Conservation (phyloP, 163 green algal genomes). For the Scenedesmus sp. region DNA sequence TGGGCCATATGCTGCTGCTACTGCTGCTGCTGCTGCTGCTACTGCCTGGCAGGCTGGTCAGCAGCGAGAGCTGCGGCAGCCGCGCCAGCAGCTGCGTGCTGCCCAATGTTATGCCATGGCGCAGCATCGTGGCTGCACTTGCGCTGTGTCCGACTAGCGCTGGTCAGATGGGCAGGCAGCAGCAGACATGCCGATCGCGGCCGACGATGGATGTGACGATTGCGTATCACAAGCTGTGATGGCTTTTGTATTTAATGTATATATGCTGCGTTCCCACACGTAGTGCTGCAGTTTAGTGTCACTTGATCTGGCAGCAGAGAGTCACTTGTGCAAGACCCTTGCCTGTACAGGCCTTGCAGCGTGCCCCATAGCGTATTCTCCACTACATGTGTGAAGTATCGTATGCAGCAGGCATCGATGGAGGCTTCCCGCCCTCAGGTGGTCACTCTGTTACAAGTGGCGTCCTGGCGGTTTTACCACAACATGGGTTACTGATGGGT, state of each 20-base stretch:
- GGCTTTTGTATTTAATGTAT: background rate
- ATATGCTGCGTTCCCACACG: background rate
- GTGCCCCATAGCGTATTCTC: background rate
- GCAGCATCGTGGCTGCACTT: background rate
- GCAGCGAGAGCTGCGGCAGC: constrained; percentile 1
- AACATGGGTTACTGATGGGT: background rate
- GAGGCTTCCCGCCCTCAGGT: background rate
- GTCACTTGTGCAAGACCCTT: background rate
- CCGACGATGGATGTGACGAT: background rate
- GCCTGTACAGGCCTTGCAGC: background rate
- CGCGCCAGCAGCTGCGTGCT: constrained; percentile 11
- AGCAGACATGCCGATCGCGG: constrained; percentile 3
- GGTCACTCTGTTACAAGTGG: background rate
- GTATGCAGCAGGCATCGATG: background rate
- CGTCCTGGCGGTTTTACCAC: too few species aligned
- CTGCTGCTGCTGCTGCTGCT: background rate
- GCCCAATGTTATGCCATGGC: background rate
- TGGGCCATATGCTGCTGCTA: background rate
- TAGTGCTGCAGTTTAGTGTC: background rate
- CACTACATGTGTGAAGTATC: background rate
- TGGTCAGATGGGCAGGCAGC: background rate
- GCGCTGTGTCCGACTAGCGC: background rate
- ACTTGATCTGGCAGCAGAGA: constrained; percentile 4
- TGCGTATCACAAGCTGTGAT: background rate
- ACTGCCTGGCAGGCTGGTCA: background rate